phyloP scores from a whole-genome alignment of 306 rosid genomes.

The Mucuna pruriens region DNA sequence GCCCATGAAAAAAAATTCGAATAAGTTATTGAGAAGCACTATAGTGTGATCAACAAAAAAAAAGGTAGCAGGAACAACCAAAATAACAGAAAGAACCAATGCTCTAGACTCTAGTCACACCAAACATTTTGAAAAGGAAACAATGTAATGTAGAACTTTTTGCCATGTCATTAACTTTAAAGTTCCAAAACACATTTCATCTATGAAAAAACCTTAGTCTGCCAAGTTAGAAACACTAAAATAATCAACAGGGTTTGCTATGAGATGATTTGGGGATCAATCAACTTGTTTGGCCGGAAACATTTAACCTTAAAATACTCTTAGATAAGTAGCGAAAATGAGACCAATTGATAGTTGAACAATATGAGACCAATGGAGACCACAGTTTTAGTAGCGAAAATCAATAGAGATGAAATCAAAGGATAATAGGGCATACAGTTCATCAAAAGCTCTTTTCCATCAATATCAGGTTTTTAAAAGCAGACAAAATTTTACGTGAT shows the following conservation, averaged over 20 bases:
- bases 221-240: neutral
- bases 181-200: neutral
- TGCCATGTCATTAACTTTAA: neutral
- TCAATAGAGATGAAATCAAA: neutral
- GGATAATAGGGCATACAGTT: neutral
- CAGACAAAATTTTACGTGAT: neutral
- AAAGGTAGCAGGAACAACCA: neutral
- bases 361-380: neutral
- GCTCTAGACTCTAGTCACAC: slow-evolving; percentile 5
- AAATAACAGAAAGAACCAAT: neutral
- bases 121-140: neutral
- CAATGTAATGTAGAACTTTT: neutral
- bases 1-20: slow-evolving; percentile 22
- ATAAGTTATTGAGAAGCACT: neutral
- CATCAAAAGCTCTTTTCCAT: neutral
- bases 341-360: neutral
- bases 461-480: neutral
- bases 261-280: slow-evolving; percentile 2
- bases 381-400: neutral
- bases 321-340: neutral
- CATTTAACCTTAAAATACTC: neutral
- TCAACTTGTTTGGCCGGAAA: neutral
- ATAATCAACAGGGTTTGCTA: neutral
- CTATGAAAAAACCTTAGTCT: neutral
- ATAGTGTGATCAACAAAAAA: neutral